Evolutionary conservation across 345 rosid genomes (phyloP).

Genomic region (Eutrema japonicum): DNA sequence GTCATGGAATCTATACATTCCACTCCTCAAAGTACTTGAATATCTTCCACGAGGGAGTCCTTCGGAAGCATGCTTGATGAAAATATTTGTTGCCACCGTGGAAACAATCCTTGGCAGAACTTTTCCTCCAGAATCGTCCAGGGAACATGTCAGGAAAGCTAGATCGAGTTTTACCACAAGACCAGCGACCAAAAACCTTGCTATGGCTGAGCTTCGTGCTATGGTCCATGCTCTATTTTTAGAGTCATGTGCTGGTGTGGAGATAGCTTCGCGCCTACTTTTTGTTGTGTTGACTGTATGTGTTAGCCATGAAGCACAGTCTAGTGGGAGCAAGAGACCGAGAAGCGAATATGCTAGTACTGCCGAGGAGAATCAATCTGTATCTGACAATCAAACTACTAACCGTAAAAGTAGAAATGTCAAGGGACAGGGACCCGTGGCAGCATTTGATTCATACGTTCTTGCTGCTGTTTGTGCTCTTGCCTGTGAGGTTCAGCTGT

Average conservation of each 20-base stretch:
- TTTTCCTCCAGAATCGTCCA: conserved; percentile 68
- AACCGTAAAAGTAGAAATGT: conserved; percentile 52
- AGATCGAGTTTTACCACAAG: conserved; percentile 58
- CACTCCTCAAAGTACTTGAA: conserved; percentile 95
- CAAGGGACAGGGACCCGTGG: conserved; percentile 91
- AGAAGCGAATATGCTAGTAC: conserved; percentile 56
- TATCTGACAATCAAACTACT: conserved; percentile 50
- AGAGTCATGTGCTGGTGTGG: conserved; percentile 86
- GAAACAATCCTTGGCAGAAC: conserved; percentile 91
- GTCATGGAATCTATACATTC: conserved; percentile 95
- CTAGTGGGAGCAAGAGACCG: conserved; percentile 69
- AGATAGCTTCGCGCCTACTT: conserved; percentile 92
- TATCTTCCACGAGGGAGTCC: conserved; percentile 99
- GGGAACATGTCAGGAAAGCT: conserved; percentile 58
- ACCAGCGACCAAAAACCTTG: conserved; percentile 82
- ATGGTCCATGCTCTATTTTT: conserved; percentile 96
- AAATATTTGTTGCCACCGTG: conserved; percentile 94
- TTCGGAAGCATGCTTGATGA: conserved; percentile 98
- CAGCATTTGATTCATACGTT: conserved; percentile 96
- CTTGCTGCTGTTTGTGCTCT: conserved; percentile 98
- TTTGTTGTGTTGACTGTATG: conserved; percentile 96
- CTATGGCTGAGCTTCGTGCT: conserved; percentile 93
- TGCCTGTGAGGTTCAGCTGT: conserved; percentile 92
- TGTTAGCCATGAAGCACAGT: conserved; percentile 96
- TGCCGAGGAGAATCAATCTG: conserved; percentile 48